Percentiles rank a stretch among this genome's conserved stretches.
Evolutionary conservation across 2,329 filamentous ascomycete genomes (phyloP).

Genomic region (Talaromyces verruculosus): DNA sequence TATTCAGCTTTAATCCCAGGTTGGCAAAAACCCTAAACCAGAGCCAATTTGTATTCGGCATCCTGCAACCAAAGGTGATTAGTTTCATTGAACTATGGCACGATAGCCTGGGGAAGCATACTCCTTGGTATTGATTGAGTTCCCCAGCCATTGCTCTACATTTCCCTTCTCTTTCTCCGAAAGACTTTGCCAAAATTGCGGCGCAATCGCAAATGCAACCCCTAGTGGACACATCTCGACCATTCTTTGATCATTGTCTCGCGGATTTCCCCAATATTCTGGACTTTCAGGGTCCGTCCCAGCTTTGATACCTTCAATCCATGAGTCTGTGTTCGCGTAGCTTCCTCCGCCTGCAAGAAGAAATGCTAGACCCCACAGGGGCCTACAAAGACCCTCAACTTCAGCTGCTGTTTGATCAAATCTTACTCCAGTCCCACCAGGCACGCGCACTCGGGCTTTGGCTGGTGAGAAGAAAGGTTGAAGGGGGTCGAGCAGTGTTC

Average conservation of each 20-base stretch:
- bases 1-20: not conserved
- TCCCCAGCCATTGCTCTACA: not conserved
- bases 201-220: slow-evolving; percentile 25
- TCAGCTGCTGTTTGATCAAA: slow-evolving; percentile 13
- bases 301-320: slow-evolving; percentile 5
- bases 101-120: not conserved
- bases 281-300: slow-evolving; percentile 26
- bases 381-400: slow-evolving; percentile 13
- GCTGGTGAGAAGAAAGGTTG: slow-evolving; percentile 13
- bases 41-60: slow-evolving; percentile 13
- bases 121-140: not conserved
- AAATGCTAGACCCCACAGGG: slow-evolving; percentile 7
- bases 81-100: not conserved
- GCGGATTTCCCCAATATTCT: slow-evolving; percentile 28
- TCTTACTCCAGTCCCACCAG: not conserved
- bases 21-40: slow-evolving; percentile 15
- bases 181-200: slow-evolving; percentile 15
- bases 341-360: not conserved
- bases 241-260: slow-evolving; percentile 28
- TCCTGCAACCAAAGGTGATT: not conserved
- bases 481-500: slow-evolving; percentile 1
- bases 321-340: not conserved
- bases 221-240: slow-evolving; percentile 28
- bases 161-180: not conserved
- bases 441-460: slow-evolving; percentile 11